Percentiles rank a stretch among this genome's conserved stretches.
phyloP scores from a whole-genome alignment of 176 grass and related monocot species.

The Alopecurus myosuroides region DNA sequence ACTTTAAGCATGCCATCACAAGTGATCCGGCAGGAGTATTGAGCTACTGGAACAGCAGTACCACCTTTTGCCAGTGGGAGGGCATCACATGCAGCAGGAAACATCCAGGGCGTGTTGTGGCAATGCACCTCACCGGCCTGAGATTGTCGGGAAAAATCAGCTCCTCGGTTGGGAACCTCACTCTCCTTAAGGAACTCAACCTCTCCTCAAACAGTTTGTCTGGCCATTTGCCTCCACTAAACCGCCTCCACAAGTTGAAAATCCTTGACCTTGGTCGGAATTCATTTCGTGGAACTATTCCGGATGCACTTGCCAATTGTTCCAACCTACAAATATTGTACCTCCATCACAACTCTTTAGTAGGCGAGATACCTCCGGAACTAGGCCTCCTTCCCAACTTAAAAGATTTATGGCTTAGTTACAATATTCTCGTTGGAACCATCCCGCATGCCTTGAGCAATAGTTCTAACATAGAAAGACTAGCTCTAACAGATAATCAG shows the following conservation, averaged over 20 bases:
- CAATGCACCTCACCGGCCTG: background rate
- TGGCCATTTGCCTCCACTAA: background rate
- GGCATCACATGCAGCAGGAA: background rate
- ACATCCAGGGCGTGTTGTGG: background rate
- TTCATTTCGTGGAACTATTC: background rate
- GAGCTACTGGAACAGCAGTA: background rate
- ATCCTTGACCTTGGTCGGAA: background rate
- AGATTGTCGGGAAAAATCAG: background rate
- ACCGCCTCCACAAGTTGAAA: background rate
- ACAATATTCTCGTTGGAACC: background rate
- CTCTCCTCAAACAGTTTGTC: background rate
- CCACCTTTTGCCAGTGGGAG: background rate
- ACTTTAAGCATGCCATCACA: background rate
- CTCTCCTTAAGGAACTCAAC: background rate
- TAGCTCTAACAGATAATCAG: background rate
- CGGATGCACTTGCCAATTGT: background rate
- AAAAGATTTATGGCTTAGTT: fast-evolving
- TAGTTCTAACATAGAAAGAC: background rate
- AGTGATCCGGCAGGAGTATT: background rate
- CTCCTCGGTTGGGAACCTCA: background rate
- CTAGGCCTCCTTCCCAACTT: slow-evolving; percentile 15
- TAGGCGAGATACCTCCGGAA: slow-evolving; percentile 4
- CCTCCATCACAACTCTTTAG: background rate
- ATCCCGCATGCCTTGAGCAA: slow-evolving; percentile 12
- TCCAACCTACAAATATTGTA: background rate